Evolutionary conservation across 768 basidiomycete species (phyloP).

Genomic region (Lactarius sp.): DNA sequence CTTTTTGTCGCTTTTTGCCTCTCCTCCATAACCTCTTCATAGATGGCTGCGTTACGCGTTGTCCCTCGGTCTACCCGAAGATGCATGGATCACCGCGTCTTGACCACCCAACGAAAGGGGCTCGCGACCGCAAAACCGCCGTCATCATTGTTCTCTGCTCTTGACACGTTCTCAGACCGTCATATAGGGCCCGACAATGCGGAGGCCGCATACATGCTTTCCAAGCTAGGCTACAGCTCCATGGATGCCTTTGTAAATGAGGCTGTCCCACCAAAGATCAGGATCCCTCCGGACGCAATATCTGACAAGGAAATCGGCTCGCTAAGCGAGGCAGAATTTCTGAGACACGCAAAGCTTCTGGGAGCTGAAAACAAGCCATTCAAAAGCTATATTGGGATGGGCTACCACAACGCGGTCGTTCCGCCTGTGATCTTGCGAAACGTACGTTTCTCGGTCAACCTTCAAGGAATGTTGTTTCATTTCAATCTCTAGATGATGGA

Average conservation of each 20-base stretch:
- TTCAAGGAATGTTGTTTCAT: not conserved
- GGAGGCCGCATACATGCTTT: constrained; percentile 82
- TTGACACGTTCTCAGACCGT: constrained; percentile 86
- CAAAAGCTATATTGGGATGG: constrained; percentile 97
- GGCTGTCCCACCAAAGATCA: constrained; percentile 77
- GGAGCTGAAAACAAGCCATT: constrained; percentile 76
- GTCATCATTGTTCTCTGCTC: constrained; percentile 66
- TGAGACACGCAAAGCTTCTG: constrained; percentile 66
- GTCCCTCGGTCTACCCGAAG: constrained; percentile 24
- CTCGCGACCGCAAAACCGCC: constrained; percentile 61
- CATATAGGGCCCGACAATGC: constrained; percentile 88
- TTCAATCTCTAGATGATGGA: constrained; percentile 61
- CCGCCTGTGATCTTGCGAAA: constrained; percentile 95
- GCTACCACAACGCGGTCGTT: constrained; percentile 91
- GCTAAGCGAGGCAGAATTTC: constrained; percentile 83
- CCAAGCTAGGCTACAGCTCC: constrained; percentile 72
- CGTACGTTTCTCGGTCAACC: constrained; percentile 38
- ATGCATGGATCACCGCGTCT: constrained; percentile 23
- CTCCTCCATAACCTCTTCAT: not conserved
- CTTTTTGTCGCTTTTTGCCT: constrained; percentile 8
- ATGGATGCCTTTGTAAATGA: constrained; percentile 86
- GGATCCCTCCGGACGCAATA: constrained; percentile 56
- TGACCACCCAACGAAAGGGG: constrained; percentile 32
- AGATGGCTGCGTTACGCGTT: constrained; percentile 22
- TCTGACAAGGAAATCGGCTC: constrained; percentile 65